These are phyloP conservation scores for Mycena vitilis DNA, from an alignment of 768 basidiomycete species.

Conservation along the genomic window DNA sequence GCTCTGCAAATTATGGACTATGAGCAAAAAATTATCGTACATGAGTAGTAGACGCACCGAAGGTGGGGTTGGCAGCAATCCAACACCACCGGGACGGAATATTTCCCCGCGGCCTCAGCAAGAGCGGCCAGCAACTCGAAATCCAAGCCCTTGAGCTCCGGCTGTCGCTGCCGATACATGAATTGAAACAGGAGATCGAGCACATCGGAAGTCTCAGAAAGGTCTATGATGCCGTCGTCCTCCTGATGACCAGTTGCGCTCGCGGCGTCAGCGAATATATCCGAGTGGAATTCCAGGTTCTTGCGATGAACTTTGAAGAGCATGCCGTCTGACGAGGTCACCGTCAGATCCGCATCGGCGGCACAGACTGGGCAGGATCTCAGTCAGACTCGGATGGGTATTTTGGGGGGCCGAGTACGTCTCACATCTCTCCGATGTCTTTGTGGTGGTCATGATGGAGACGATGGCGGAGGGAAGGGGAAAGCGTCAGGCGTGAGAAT, in stretches of 20 bases:
- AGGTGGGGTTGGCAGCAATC: too few species aligned
- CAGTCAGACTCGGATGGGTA: too few species aligned
- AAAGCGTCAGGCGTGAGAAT: too few species aligned
- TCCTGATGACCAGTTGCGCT: not conserved
- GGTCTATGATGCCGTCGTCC: constrained; percentile 16
- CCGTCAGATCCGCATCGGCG: constrained; percentile 1
- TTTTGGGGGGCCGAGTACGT: too few species aligned
- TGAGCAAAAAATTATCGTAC: too few species aligned
- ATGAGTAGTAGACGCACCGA: too few species aligned
- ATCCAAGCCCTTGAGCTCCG: constrained; percentile 31
- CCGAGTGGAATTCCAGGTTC: constrained; percentile 32
- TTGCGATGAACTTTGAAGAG: not conserved
- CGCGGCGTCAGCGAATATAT: constrained; percentile 21
- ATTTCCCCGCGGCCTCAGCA: constrained; percentile 42
- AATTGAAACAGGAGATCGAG: constrained; percentile 40
- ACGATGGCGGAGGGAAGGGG: too few species aligned
- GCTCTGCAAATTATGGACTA: too few species aligned
- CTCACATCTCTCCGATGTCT: too few species aligned
- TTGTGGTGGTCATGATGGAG: too few species aligned
- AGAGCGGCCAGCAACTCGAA: constrained; percentile 30
- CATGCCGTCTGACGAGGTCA: not conserved
- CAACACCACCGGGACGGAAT: too few species aligned
- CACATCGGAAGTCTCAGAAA: constrained; percentile 35
- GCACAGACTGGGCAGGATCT: too few species aligned
- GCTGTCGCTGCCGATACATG: constrained; percentile 39